Evolutionary conservation across 257 asterid genomes (phyloP).

Genomic region (Solanum pennellii): DNA sequence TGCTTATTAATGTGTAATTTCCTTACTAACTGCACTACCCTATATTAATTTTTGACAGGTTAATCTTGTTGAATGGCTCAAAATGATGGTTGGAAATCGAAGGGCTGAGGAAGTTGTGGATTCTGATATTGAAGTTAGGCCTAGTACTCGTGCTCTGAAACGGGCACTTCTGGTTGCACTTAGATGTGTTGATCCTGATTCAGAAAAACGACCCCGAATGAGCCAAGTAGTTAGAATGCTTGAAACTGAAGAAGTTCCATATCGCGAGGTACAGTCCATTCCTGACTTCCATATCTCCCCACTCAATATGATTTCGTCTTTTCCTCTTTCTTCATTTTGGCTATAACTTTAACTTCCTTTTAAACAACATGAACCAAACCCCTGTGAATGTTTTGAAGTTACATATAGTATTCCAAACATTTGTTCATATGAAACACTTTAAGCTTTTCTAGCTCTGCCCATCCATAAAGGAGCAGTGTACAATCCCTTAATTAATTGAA

Average conservation of each 20-base stretch:
- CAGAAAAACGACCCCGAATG: constrained; percentile 90
- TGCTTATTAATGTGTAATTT: not conserved
- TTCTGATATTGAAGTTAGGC: constrained; percentile 60
- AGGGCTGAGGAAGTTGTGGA: constrained; percentile 94
- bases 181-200: constrained; percentile 90
- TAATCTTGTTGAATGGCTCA: constrained; percentile 98
- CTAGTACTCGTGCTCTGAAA: constrained; percentile 67
- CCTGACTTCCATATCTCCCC: not conserved
- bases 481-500: not conserved
- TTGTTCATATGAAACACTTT: not conserved
- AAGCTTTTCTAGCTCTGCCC: not conserved
- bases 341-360: not conserved
- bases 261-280: constrained; percentile 49
- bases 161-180: constrained; percentile 85
- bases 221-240: constrained; percentile 87
- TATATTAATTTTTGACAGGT: constrained; percentile 34
- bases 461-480: not conserved
- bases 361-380: not conserved
- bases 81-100: constrained; percentile 88
- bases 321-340: not conserved
- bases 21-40: not conserved
- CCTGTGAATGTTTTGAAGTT: not conserved
- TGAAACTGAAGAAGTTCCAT: constrained; percentile 72
- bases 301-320: not conserved
- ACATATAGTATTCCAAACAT: not conserved